Evolutionary conservation across 495 filamentous ascomycete species (phyloP).

Genomic region (Rostrohypoxylon terebratum): DNA sequence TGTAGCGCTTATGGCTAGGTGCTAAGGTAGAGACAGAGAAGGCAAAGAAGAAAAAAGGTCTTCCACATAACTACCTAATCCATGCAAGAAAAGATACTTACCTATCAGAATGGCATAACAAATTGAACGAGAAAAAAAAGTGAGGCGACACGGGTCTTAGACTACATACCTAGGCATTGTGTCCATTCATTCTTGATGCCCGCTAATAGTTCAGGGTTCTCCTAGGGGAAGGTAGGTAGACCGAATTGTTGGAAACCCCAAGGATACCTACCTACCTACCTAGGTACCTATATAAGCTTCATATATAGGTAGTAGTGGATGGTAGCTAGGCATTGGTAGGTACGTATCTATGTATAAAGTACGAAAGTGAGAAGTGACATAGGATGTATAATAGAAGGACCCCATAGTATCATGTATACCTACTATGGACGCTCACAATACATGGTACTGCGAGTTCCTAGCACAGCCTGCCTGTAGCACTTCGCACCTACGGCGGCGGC

Average conservation of each 20-base stretch:
- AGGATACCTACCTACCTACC: too few species aligned
- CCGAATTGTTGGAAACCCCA: neutral
- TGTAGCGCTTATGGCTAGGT: neutral
- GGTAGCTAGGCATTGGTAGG: neutral
- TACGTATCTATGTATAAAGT: neutral
- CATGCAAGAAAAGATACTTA: conserved; percentile 12
- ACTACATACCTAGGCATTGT: neutral
- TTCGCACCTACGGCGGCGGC: neutral
- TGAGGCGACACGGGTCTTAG: conserved; percentile 14
- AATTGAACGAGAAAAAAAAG: conserved; percentile 1
- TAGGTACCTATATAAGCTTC: too few species aligned
- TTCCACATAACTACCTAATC: conserved; percentile 20
- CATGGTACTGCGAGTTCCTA: neutral
- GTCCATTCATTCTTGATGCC: neutral
- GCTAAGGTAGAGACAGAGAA: neutral
- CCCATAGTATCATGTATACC: neutral
- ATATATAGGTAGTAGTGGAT: too few species aligned
- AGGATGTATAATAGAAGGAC: neutral
- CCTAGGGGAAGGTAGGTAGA: neutral
- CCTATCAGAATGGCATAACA: neutral
- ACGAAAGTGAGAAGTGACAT: neutral
- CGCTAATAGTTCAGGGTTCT: neutral
- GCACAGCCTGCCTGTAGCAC: neutral
- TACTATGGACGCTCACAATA: neutral
- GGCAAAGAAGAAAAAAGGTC: neutral